Evolutionary conservation across 2,329 filamentous ascomycete genomes (phyloP).

Genomic region (Proliferodiscus dingleyae): DNA sequence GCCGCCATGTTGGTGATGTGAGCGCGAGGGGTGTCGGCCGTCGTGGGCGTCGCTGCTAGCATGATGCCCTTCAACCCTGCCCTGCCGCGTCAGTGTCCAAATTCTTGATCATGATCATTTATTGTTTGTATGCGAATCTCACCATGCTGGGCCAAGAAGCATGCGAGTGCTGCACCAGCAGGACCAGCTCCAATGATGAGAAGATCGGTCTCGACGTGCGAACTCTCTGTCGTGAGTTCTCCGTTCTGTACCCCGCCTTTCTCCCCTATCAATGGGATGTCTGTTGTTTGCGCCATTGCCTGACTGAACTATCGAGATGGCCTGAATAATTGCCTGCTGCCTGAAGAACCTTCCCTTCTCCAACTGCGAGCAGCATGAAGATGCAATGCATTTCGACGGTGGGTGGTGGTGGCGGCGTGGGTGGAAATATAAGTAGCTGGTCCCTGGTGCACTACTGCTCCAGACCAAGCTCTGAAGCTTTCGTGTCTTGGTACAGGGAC

Average conservation of each 20-base stretch:
- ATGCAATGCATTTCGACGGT: too few species aligned
- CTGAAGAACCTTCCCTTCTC: too few species aligned
- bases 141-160: conserved; percentile 47
- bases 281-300: neutral
- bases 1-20: conserved; percentile 57
- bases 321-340: too few species aligned
- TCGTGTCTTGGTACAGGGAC: too few species aligned
- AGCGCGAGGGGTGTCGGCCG: conserved; percentile 52
- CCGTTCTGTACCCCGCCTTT: conserved; percentile 1
- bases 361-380: too few species aligned
- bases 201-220: conserved; percentile 37
- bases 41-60: conserved; percentile 44
- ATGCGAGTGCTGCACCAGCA: conserved; percentile 49
- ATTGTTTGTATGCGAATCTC: too few species aligned
- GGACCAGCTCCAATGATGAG: conserved; percentile 49
- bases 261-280: neutral
- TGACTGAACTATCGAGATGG: too few species aligned
- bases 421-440: too few species aligned
- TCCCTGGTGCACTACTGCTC: too few species aligned
- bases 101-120: neutral
- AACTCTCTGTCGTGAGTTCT: neutral
- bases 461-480: too few species aligned
- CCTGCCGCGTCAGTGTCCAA: neutral
- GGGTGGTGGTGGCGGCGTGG: too few species aligned
- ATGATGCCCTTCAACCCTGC: conserved; percentile 48